Percentiles rank a stretch among this genome's conserved stretches.
These are phyloP conservation scores for Talaromyces sp. DNA, from an alignment of 2,329 filamentous ascomycete species.

Conservation along the genomic window DNA sequence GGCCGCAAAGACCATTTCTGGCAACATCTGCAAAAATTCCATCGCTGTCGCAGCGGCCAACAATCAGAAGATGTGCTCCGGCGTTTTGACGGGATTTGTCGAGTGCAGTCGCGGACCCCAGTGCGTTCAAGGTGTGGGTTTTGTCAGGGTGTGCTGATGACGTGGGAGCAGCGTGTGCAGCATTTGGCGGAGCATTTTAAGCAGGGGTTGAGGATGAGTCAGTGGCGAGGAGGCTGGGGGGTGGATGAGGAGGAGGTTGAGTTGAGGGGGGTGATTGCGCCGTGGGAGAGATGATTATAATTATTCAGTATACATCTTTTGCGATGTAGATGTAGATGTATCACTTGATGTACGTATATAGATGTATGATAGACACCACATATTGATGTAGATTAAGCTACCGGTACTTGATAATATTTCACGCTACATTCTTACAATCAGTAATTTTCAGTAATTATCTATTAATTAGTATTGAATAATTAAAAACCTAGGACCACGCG, in stretches of 20 bases:
- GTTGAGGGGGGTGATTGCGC: constrained; percentile 30
- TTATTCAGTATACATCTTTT: too few relatives aligned
- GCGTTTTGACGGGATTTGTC: constrained; percentile 34
- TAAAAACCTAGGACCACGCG: not conserved
- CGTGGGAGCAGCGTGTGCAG: constrained; percentile 48
- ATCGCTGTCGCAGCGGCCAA: constrained; percentile 36
- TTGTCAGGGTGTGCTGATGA: constrained; percentile 42
- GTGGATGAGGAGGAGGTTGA: constrained; percentile 30
- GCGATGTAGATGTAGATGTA: too few relatives aligned
- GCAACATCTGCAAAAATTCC: constrained; percentile 53
- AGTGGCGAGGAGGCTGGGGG: constrained; percentile 52
- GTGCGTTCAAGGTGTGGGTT: constrained; percentile 51
- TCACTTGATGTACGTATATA: too few relatives aligned
- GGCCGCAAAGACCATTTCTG: constrained; percentile 53
- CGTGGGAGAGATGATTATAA: constrained; percentile 8
- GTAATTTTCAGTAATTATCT: too few relatives aligned
- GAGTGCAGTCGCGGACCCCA: constrained; percentile 42
- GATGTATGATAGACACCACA: too few relatives aligned
- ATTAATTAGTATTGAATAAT: too few relatives aligned
- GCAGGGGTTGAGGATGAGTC: constrained; percentile 46
- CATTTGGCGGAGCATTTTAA: constrained; percentile 53
- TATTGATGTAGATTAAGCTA: too few relatives aligned
- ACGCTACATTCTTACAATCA: too few relatives aligned
- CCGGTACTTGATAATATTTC: too few relatives aligned
- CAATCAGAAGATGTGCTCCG: constrained; percentile 44